Evolutionary conservation across 805 yeast species (phyloP).

Genomic region (Candida argentea): DNA sequence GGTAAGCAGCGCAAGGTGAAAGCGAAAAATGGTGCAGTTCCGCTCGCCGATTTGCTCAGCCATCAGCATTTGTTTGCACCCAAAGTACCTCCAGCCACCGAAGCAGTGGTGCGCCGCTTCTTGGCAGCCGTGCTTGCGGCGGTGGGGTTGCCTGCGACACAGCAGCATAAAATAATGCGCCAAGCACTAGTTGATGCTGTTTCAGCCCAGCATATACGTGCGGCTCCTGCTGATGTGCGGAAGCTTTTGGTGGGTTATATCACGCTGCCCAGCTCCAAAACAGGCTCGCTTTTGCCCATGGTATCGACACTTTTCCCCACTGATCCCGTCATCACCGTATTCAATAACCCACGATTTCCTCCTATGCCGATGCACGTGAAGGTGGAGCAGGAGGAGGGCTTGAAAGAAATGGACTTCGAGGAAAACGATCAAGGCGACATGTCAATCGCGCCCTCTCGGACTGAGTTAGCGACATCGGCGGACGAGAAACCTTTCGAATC

Average conservation of each 20-base stretch:
- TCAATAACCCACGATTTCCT: constrained; percentile 74
- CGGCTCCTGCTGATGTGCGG: constrained; percentile 23
- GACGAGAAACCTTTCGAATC: background rate
- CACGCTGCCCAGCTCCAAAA: constrained; percentile 57
- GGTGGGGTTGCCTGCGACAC: constrained; percentile 49
- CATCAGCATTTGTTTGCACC: constrained; percentile 48
- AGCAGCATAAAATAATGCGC: constrained; percentile 45
- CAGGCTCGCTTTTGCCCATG: constrained; percentile 62
- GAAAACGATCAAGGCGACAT: constrained; percentile 3
- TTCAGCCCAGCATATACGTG: constrained; percentile 13
- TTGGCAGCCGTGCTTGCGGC: constrained; percentile 38
- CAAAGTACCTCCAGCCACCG: constrained; percentile 29
- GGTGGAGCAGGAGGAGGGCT: constrained; percentile 6
- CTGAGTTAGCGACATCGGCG: constrained; percentile 1
- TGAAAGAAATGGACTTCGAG: constrained; percentile 1
- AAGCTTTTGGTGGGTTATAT: constrained; percentile 42
- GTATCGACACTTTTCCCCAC: constrained; percentile 42
- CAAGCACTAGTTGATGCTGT: constrained; percentile 27
- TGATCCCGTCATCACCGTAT: constrained; percentile 44
- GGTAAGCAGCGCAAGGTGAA: constrained; percentile 26
- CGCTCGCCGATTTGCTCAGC: constrained; percentile 59
- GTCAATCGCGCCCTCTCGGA: too few species aligned
- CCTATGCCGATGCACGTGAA: constrained; percentile 20
- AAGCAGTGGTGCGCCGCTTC: constrained; percentile 31
- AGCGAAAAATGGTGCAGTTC: constrained; percentile 34